Percentiles rank a stretch among this genome's conserved stretches.
Evolutionary conservation across 257 asterid species (phyloP).

Genomic region (Haberlea rhodopensis): DNA sequence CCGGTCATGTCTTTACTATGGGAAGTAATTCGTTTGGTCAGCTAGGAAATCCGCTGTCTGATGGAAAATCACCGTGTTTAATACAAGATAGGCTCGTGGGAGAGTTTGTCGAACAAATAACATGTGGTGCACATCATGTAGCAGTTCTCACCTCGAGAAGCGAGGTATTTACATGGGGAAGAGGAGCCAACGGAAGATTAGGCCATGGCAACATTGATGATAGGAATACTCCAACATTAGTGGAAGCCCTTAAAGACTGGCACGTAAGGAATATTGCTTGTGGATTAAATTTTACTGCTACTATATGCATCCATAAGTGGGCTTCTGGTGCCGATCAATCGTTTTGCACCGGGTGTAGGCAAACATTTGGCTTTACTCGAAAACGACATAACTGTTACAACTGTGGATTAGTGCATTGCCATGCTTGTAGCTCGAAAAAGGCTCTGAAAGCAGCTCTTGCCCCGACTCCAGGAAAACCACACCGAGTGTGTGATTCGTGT

Average conservation of each 20-base stretch:
- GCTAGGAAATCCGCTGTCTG: slow-evolving; percentile 69
- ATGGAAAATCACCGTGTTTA: slow-evolving; percentile 67
- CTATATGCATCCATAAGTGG: slow-evolving; percentile 91
- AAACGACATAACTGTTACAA: slow-evolving; percentile 83
- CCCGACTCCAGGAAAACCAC: slow-evolving; percentile 94
- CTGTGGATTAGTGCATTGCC: slow-evolving; percentile 91
- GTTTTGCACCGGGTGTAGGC: slow-evolving; percentile 73
- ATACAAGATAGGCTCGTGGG: slow-evolving; percentile 88
- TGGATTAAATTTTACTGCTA: slow-evolving; percentile 77
- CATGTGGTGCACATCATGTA: slow-evolving; percentile 73
- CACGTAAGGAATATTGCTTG: slow-evolving; percentile 78
- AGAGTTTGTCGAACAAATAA: slow-evolving; percentile 82
- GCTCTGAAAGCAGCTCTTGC: slow-evolving; percentile 84
- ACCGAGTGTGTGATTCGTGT: slow-evolving; percentile 87
- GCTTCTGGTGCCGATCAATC: slow-evolving; percentile 92
- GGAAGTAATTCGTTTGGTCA: slow-evolving; percentile 73
- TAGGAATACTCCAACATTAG: slow-evolving; percentile 59
- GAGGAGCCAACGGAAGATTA: slow-evolving; percentile 81
- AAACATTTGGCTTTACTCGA: slow-evolving; percentile 85
- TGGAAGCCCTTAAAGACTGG: slow-evolving; percentile 78
- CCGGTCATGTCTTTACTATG: slow-evolving; percentile 83
- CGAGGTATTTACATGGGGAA: slow-evolving; percentile 89
- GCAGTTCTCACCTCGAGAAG: slow-evolving; percentile 80
- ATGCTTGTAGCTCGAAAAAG: slow-evolving; percentile 86
- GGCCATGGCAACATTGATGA: slow-evolving; percentile 87